A percentile compares a stretch with the other conserved stretches of the same genome.
Evolutionary conservation across 306 rosid genomes (phyloP).

Genomic region (Lupinus albus): DNA sequence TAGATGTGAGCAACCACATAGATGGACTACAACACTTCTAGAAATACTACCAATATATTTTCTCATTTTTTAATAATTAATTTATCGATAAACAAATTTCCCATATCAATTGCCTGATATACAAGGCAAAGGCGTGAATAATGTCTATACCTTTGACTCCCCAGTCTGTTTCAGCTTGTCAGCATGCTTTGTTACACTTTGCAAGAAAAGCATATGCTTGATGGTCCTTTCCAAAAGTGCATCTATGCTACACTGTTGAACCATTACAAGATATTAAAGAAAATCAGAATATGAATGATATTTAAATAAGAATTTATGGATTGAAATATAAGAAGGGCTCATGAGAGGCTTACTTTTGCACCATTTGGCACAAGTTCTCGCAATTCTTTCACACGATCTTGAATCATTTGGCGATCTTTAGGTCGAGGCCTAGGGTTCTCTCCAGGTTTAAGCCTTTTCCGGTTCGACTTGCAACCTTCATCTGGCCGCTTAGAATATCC

Average conservation of each 20-base stretch:
- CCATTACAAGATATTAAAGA: slow-evolving; percentile 14
- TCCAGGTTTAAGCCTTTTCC: slow-evolving; percentile 97
- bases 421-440: slow-evolving; percentile 99
- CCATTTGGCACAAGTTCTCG: slow-evolving; percentile 98
- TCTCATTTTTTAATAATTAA: not conserved
- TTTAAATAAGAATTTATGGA: slow-evolving; percentile 3
- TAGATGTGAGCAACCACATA: slow-evolving; percentile 1
- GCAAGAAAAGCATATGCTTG: slow-evolving; percentile 98
- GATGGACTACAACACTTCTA: not conserved
- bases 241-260: slow-evolving; percentile 96
- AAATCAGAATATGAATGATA: slow-evolving; percentile 29
- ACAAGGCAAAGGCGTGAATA: not conserved
- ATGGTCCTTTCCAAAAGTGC: slow-evolving; percentile 87
- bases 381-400: slow-evolving; percentile 94
- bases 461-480: slow-evolving; percentile 66
- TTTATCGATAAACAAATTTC: not conserved
- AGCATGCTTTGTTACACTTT: slow-evolving; percentile 93
- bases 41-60: slow-evolving; percentile 3
- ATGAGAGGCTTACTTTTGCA: slow-evolving; percentile 59
- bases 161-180: slow-evolving; percentile 93
- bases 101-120: not conserved
- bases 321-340: not conserved
- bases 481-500: slow-evolving; percentile 89
- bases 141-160: slow-evolving; percentile 73
- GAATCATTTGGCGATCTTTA: slow-evolving; percentile 98